phyloP scores from a whole-genome alignment of 192 early-diverging fungal species.

The Backusella morwellensis region DNA sequence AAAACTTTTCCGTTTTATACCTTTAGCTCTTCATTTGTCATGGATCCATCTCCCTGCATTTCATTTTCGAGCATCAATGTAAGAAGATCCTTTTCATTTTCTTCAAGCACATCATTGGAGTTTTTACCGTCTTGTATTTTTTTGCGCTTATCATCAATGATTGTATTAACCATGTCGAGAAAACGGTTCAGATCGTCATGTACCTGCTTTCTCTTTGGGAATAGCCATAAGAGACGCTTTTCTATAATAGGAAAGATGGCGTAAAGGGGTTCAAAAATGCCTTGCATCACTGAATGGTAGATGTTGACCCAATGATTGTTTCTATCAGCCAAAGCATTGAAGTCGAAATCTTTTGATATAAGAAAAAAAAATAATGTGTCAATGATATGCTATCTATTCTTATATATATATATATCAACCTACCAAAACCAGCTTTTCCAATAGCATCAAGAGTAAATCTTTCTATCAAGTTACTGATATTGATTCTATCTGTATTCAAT shows the following conservation, averaged over 20 bases:
- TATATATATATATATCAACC: background rate
- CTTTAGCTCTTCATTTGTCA: background rate
- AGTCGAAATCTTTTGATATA: background rate
- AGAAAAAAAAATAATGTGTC: background rate
- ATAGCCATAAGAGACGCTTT: background rate
- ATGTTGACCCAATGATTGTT: background rate
- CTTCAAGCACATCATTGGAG: background rate
- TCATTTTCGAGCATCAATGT: background rate
- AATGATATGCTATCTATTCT: background rate
- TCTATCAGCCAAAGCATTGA: background rate
- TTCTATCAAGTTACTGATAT: background rate
- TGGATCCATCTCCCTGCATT: background rate
- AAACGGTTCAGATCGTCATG: background rate
- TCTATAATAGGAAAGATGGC: background rate
- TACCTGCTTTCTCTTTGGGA: background rate
- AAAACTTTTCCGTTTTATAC: background rate
- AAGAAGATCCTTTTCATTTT: background rate
- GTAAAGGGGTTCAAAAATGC: background rate
- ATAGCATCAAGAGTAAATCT: slow-evolving; percentile 23
- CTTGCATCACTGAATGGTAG: background rate
- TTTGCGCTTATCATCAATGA: slow-evolving; percentile 10
- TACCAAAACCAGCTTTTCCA: slow-evolving; percentile 27
- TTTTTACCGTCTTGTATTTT: background rate
- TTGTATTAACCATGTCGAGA: background rate
- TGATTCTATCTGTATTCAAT: background rate